Percentiles rank a stretch among this genome's conserved stretches.
Conservation (phyloP, 352 stramenopile species). For the Thraustochytrium sp. region DNA sequence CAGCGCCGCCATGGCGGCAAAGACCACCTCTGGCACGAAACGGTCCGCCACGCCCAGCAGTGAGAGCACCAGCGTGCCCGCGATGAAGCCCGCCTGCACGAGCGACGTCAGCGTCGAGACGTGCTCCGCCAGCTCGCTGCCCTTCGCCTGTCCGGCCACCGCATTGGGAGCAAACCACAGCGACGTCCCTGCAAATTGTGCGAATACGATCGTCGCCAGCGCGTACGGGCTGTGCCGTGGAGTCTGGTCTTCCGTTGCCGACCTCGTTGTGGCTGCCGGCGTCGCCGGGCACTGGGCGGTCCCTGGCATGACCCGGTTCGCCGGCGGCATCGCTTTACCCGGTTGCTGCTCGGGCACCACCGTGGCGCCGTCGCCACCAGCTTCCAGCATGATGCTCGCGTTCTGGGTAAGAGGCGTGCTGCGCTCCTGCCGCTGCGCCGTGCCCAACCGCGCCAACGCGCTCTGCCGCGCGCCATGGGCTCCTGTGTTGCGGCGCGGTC, state of each 20-base stretch:
- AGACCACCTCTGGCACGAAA: conserved; percentile 43
- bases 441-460: no score
- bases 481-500: no score
- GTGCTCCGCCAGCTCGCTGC: background rate
- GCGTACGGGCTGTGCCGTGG: background rate
- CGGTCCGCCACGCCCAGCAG: conserved; percentile 47
- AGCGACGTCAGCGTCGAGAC: conserved; percentile 44
- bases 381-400: no score
- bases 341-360: no score
- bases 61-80: conserved; percentile 47
- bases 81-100: conserved; percentile 52
- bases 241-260: background rate
- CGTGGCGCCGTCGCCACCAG: no score
- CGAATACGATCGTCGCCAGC: conserved; percentile 48
- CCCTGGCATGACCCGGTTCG: no score
- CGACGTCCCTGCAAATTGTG: conserved; percentile 52
- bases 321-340: no score
- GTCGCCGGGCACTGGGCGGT: no score
- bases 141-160: conserved; percentile 43
- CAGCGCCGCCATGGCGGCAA: conserved; percentile 1
- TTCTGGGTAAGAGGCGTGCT: no score
- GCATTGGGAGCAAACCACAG: conserved; percentile 54
- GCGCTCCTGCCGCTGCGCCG: no score
- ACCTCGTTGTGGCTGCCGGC: background rate
- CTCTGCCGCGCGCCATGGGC: no score